Base-by-base conservation (phyloP, 768 basidiomycete species). In the Lactarius pseudohatsudake region DNA sequence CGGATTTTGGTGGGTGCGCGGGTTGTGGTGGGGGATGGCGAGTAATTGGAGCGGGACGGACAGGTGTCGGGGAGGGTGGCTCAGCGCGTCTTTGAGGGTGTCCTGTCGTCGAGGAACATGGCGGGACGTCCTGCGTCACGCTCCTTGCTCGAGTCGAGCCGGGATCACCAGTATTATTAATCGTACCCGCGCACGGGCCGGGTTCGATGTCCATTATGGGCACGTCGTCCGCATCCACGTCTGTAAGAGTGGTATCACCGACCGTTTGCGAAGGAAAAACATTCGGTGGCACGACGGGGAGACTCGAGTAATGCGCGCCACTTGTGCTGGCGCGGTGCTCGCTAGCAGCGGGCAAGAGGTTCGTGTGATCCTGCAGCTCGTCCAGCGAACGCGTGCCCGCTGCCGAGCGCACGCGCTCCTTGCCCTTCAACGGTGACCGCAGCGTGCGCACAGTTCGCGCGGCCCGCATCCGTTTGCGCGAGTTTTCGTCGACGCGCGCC, bases 401-500 rank as follows among this genome's bases (percentile, higher is more conserved):
- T 20, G 40, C 34, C 2, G 34, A 36, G 36, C 55, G n/a, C 36
- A 34, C 11, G 28, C 61, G 57, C 20, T 38, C 65, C 20, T 63
- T 63, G 11, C 61, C 66, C 40, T 63, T 67, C n/a, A 18, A 13
- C 16, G 43, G 43, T 2, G 45, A 38, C 16, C 6, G 30, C 22
- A 50, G 47, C 3, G 45, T 22, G 16, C 30, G 30, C 30, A 30
- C 30, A 30, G 30, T 5, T 30, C 28, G 16, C 47, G 57, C 34
- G 32, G 5, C 32, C 22, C 40, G 59, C 66, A 67, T 67, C 15
- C 66, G 66, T 57, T 59, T 62, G 11, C 66, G 66, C 5, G 66
- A 67, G 53, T 63, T 67, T 57, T 63, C 66, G 32, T 63, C 66
- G 26, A 67, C 61, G 22, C 62, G 57, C 18, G 62, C 66, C 8